Evolutionary conservation across 108 stramenopile genomes (phyloP).

Genomic region (Nitzschia inconspicua): DNA sequence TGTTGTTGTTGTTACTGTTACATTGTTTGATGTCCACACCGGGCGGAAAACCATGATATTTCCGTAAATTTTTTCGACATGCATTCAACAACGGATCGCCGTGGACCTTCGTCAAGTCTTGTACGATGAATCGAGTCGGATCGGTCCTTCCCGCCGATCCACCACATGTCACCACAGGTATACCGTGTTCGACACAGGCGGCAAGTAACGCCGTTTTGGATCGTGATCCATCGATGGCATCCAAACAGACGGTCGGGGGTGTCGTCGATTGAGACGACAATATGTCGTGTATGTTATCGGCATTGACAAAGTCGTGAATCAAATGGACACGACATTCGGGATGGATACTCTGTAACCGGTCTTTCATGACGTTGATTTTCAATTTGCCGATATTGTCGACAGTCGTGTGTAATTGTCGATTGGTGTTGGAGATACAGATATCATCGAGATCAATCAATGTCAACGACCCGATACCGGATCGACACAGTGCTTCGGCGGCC

Average conservation of each 20-base stretch:
- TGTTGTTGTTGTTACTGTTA: slow-evolving; percentile 22
- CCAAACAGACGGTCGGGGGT: slow-evolving; percentile 50
- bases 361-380: slow-evolving; percentile 77
- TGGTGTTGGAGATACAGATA: slow-evolving; percentile 82
- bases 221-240: slow-evolving; percentile 72
- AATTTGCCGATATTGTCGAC: slow-evolving; percentile 56
- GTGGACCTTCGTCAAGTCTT: slow-evolving; percentile 58
- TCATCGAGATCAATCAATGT: slow-evolving; percentile 80
- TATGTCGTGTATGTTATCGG: slow-evolving; percentile 45
- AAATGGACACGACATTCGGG: slow-evolving; percentile 60
- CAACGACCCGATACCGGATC: slow-evolving; percentile 74
- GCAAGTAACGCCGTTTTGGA: slow-evolving; percentile 74
- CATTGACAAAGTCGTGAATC: slow-evolving; percentile 79
- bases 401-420: slow-evolving; percentile 79
- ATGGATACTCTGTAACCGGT: slow-evolving; percentile 61
- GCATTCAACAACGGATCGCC: slow-evolving; percentile 55
- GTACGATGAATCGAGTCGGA: slow-evolving; percentile 61
- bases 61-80: slow-evolving; percentile 62
- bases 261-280: slow-evolving; percentile 7
- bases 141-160: slow-evolving; percentile 81
- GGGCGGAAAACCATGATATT: slow-evolving; percentile 61
- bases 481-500: slow-evolving; percentile 80
- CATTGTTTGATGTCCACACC: slow-evolving; percentile 31
- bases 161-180: slow-evolving; percentile 81
- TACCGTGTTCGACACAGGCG: slow-evolving; percentile 42